Evolutionary conservation across 768 basidiomycete genomes (phyloP).

Genomic region (Hydnomerulius pinastri): DNA sequence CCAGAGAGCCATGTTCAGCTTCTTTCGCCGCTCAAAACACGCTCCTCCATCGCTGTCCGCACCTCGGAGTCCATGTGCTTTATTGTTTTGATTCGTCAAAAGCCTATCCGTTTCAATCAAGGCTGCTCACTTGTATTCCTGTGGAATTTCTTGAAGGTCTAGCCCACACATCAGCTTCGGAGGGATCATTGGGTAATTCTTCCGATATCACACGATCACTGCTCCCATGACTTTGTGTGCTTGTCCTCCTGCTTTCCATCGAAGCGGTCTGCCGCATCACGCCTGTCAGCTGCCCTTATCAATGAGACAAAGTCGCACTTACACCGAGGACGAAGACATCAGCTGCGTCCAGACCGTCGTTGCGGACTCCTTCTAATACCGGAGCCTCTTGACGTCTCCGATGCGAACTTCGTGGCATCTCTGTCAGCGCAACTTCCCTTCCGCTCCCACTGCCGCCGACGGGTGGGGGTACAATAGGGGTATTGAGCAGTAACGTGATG

Average conservation of each 20-base stretch:
- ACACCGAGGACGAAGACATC: conserved; percentile 13
- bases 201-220: neutral
- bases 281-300: conserved; percentile 5
- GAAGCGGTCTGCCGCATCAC: neutral
- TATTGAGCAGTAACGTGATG: conserved; percentile 20
- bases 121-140: neutral
- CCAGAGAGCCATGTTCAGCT: too few species aligned
- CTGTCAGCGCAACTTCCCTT: conserved; percentile 19
- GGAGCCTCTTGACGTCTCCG: neutral
- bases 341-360: neutral
- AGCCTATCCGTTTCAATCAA: neutral
- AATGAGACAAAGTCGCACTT: conserved; percentile 3
- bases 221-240: conserved; percentile 13
- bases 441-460: neutral
- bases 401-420: conserved; percentile 10
- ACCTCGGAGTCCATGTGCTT: neutral
- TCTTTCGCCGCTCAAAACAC: too few species aligned
- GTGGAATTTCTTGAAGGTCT: neutral
- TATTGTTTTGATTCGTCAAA: neutral
- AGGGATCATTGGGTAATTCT: neutral
- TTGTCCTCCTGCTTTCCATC: conserved; percentile 12
- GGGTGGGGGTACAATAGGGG: conserved; percentile 19
- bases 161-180: neutral
- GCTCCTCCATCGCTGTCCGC: too few species aligned
- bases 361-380: neutral